A percentile compares a stretch with the other conserved stretches of the same genome.
Evolutionary conservation across 2,329 filamentous ascomycete species (phyloP).

Genomic region (Diaporthe destruens): DNA sequence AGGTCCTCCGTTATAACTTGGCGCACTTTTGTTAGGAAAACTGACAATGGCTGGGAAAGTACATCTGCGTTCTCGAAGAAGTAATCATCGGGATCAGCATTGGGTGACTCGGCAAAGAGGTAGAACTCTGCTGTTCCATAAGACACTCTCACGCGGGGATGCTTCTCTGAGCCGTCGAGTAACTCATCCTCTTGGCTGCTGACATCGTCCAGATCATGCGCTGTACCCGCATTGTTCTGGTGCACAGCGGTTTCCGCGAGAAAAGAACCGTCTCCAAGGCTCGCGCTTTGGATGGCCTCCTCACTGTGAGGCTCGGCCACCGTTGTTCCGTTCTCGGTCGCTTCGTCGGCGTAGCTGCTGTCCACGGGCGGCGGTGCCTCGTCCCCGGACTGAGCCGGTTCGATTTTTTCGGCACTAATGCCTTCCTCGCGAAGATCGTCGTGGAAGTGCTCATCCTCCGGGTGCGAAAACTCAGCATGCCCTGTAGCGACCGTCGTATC

Average conservation of each 20-base stretch:
- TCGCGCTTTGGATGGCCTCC: background rate
- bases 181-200: slow-evolving; percentile 41
- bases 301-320: background rate
- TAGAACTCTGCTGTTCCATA: slow-evolving; percentile 51
- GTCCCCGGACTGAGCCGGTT: background rate
- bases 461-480: slow-evolving; percentile 16
- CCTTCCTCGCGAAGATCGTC: slow-evolving; percentile 39
- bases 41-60: slow-evolving; percentile 59
- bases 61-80: slow-evolving; percentile 61
- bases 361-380: background rate
- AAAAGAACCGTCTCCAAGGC: background rate
- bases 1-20: slow-evolving; percentile 61
- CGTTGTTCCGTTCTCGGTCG: background rate
- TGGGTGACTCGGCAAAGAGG: slow-evolving; percentile 50
- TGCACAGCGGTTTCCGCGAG: background rate
- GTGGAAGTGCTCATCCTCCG: slow-evolving; percentile 1
- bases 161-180: slow-evolving; percentile 37
- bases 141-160: slow-evolving; percentile 49
- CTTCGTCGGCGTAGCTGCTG: slow-evolving; percentile 25
- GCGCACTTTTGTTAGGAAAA: slow-evolving; percentile 59
- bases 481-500: slow-evolving; percentile 11
- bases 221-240: background rate
- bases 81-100: slow-evolving; percentile 55
- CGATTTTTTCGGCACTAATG: slow-evolving; percentile 35
- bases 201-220: slow-evolving; percentile 3